phyloP scores from a whole-genome alignment of 768 basidiomycete species.

The Hortiboletus flavorubellus region DNA sequence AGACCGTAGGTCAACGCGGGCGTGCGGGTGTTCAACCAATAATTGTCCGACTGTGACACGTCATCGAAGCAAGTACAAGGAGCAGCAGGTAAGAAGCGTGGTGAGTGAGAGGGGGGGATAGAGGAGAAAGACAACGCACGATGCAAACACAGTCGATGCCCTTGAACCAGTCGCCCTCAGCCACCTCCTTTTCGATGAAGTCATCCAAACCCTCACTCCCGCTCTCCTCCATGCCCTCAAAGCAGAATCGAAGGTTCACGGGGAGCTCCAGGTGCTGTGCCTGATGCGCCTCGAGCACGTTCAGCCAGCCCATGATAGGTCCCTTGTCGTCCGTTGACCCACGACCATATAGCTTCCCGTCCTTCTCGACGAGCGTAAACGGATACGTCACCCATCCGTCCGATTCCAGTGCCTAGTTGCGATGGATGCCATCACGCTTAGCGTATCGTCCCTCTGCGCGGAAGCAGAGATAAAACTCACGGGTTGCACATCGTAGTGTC shows the following conservation, averaged over 20 bases:
- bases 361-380: conserved; percentile 60
- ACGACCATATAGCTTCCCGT: conserved; percentile 72
- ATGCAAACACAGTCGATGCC: conserved; percentile 94
- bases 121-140: conserved; percentile 39
- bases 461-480: conserved; percentile 36
- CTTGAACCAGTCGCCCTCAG: conserved; percentile 72
- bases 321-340: conserved; percentile 95
- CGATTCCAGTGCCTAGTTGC: conserved; percentile 38
- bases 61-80: not conserved
- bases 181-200: conserved; percentile 71
- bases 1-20: conserved; percentile 85
- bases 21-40: conserved; percentile 85
- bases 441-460: not conserved
- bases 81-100: not conserved
- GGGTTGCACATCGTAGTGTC: conserved; percentile 95
- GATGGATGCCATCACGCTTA: not conserved
- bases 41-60: conserved; percentile 73
- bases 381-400: conserved; percentile 93
- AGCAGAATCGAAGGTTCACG: conserved; percentile 87
- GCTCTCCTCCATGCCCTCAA: conserved; percentile 97
- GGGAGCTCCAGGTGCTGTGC: conserved; percentile 67
- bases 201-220: conserved; percentile 91
- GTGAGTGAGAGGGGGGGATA: not conserved
- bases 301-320: conserved; percentile 84
- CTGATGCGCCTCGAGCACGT: conserved; percentile 82